Evolutionary conservation across 768 basidiomycete genomes (phyloP).

Genomic region (Tricholoma hemisulphureum): DNA sequence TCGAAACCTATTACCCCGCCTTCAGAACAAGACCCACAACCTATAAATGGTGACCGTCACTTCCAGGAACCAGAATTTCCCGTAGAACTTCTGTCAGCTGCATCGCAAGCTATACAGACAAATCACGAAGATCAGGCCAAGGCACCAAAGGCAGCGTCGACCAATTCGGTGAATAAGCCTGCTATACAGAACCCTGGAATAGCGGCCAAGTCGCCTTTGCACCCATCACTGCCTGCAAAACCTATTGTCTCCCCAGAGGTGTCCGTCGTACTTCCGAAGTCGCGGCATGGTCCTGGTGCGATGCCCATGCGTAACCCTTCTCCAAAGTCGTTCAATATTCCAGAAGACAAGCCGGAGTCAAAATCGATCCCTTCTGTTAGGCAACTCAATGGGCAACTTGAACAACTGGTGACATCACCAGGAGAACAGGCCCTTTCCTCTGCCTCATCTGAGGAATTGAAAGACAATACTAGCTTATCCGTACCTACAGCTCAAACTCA

Average conservation of each 20-base stretch:
- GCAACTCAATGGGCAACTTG: neutral
- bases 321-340: neutral
- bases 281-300: slow-evolving; percentile 5
- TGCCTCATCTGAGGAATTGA: slow-evolving; percentile 5
- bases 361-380: neutral
- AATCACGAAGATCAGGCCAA: neutral
- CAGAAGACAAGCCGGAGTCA: neutral
- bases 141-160: slow-evolving; percentile 1
- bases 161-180: slow-evolving; percentile 6
- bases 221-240: slow-evolving; percentile 18
- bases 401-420: neutral
- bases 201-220: slow-evolving; percentile 13
- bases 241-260: slow-evolving; percentile 6
- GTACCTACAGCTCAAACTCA: neutral
- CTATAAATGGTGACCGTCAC: neutral
- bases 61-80: neutral
- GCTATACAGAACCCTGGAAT: slow-evolving; percentile 1
- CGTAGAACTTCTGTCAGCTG: neutral
- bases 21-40: neutral
- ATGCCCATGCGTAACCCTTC: slow-evolving; percentile 7
- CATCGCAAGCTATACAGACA: neutral
- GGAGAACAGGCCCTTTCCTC: slow-evolving; percentile 23
- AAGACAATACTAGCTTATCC: slow-evolving; percentile 11
- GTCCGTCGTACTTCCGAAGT: slow-evolving; percentile 1
- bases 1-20: slow-evolving; percentile 18